Evolutionary conservation across 1,284 basidiomycete species (phyloP).

Genomic region (Leccinum huronense): DNA sequence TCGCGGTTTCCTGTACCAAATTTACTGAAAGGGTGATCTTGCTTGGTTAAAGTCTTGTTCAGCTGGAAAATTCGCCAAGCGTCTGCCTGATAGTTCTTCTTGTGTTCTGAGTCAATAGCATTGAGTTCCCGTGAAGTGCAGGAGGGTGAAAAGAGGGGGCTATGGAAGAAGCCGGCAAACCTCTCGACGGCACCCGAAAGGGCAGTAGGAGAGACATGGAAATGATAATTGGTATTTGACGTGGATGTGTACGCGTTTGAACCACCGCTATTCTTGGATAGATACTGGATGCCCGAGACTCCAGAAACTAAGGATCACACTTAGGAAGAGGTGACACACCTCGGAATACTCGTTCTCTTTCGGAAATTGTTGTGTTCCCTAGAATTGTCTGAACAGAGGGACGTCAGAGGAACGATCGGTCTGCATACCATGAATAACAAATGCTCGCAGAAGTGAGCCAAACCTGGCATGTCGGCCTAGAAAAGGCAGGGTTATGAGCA

Average conservation of each 20-base stretch:
- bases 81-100: slow-evolving; percentile 96
- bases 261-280: slow-evolving; percentile 86
- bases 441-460: slow-evolving; percentile 95
- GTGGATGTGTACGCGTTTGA: slow-evolving; percentile 96
- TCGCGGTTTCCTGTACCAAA: slow-evolving; percentile 93
- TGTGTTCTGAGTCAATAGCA: slow-evolving; percentile 97
- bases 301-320: not conserved
- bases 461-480: slow-evolving; percentile 82
- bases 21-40: slow-evolving; percentile 87
- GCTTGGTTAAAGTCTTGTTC: slow-evolving; percentile 84
- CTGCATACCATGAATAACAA: slow-evolving; percentile 85
- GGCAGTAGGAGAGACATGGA: slow-evolving; percentile 87
- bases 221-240: slow-evolving; percentile 93
- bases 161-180: slow-evolving; percentile 94
- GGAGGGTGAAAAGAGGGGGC: slow-evolving; percentile 86
- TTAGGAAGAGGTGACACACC: slow-evolving; percentile 38
- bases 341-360: slow-evolving; percentile 91
- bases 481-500: not conserved
- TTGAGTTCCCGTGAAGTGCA: slow-evolving; percentile 95
- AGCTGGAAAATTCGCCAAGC: slow-evolving; percentile 97
- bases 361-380: slow-evolving; percentile 84
- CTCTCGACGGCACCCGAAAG: slow-evolving; percentile 85
- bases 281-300: slow-evolving; percentile 51
- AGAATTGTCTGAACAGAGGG: slow-evolving; percentile 18
- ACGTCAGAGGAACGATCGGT: not conserved